Evolutionary conservation across 768 basidiomycete species (phyloP), one percentile per base, ranked within the genome.

Genomic region (Boletus pseudopeckii): DNA sequence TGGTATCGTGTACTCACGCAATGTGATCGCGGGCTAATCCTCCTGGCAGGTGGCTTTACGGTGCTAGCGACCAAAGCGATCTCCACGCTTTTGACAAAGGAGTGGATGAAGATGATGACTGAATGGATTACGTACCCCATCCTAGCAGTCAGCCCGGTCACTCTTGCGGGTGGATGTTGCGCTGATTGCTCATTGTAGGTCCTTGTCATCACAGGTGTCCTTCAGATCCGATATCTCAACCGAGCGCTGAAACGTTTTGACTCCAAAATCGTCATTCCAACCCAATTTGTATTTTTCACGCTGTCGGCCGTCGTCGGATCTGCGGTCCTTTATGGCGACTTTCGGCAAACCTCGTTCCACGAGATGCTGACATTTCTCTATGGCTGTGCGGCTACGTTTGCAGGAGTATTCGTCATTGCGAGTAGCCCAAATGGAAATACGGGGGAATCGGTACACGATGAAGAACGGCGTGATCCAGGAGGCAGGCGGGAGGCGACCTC

Each of bases 231-330:
- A 59, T 92, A 92, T 65, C 77, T 91, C 48, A 92, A 92, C 62
- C 77, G 91, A 53, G 94, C 95, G 7, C 70, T 98, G 43, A 95
- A 92, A 85, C 82, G 85, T 20, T 98, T 98, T 68, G 92, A 97
- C 65, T 86, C 90, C 70, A 96, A 97, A 74, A 89, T 86, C 48
- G 95, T 98, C 24, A 92, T 98, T 58, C 96, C 95, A 5, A 86
- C 86, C 14, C 95, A 98, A 75, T 98, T 97, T 68, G 92, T 96
- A 30, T 78, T 93, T 52, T 98, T 98, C 75, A 95, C 91, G 24
- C 77, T 98, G 34, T 92, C 91, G 5, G 92, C 92, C 5, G 95
- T 99, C 60, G 75, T 90, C 51, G 96, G 95, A 26, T 95, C 92
- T 5, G 92, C 91, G 2, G 86, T 99, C 15, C 79, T 99, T 1